Percentiles rank a stretch among this genome's conserved stretches.
These are phyloP conservation scores for Elsinoe fawcettii DNA, from an alignment of 2,329 filamentous ascomycete species.

Conservation along the genomic window DNA sequence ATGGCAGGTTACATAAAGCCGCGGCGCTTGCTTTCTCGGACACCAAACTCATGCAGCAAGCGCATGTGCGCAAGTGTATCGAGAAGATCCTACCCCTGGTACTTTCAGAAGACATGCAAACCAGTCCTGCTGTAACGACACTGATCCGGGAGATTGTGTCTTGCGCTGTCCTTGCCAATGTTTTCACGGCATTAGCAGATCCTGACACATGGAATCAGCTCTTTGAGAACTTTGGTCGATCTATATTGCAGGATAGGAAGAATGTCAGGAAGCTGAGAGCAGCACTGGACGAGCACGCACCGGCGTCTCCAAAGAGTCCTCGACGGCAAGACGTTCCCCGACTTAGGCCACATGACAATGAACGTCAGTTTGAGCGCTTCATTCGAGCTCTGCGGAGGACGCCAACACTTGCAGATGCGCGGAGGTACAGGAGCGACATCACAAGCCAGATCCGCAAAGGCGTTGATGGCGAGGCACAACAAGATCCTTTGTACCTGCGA, in stretches of 20 bases:
- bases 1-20: slow-evolving; percentile 81
- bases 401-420: slow-evolving; percentile 84
- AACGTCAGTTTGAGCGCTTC: slow-evolving; percentile 90
- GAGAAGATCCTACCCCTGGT: slow-evolving; percentile 64
- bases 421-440: slow-evolving; percentile 85
- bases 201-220: slow-evolving; percentile 97
- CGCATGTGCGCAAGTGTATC: slow-evolving; percentile 72
- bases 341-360: slow-evolving; percentile 72
- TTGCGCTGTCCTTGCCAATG: slow-evolving; percentile 78
- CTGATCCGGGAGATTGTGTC: slow-evolving; percentile 85
- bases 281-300: slow-evolving; percentile 88
- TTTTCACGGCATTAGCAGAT: slow-evolving; percentile 73
- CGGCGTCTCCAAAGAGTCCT: slow-evolving; percentile 60
- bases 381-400: slow-evolving; percentile 82
- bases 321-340: slow-evolving; percentile 67
- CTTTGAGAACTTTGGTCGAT: slow-evolving; percentile 68
- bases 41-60: slow-evolving; percentile 76
- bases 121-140: slow-evolving; percentile 71
- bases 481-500: slow-evolving; percentile 79
- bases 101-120: slow-evolving; percentile 64
- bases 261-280: slow-evolving; percentile 87
- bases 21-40: slow-evolving; percentile 77
- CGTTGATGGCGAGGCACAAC: slow-evolving; percentile 63
- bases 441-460: slow-evolving; percentile 76
- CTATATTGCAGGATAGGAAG: slow-evolving; percentile 87